Evolutionary conservation across 495 filamentous ascomycete species (phyloP), one percentile per base, ranked within the genome.

Genomic region (Podospora pseudoanserina): DNA sequence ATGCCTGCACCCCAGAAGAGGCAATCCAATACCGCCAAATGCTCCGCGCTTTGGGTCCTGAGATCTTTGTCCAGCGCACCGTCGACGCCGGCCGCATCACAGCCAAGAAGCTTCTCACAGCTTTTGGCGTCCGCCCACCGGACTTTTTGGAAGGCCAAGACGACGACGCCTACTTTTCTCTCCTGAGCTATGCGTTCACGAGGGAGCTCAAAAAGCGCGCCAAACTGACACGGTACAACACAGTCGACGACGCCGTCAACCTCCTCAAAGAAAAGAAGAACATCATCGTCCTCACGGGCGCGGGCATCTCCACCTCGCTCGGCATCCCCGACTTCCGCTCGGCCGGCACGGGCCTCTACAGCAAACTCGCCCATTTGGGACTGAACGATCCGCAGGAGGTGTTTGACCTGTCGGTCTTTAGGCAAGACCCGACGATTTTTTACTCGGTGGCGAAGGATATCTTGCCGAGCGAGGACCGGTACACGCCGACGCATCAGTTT

Each of bases 381-480:
- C 86, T 95, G 58, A 88, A 81, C 67, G 94, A 97, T 71, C 94
- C 94, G 0, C 93, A 97, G 74, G 93, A 97, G 69, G 94, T 97
- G 11, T 98, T 99, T 73, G 92, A 97, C 76, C 94, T 98, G 66
- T 78, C 87, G 26, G 78, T 92, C 55, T 99, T 99, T 77, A 86
- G 86, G 60, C 87, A 94, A 66, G 92, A 99, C 71, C 95, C 94
- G 5, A 89, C 77, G 74, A 92, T 94, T 67, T 99, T 99, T 82
- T 99, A 96, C 80, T 91, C 87, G 11, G 86, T 98, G 58, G 95
- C 95, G 5, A 90, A 90, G 70, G 93, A 96, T 73, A 97, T 98
- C 67, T 80, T 99, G 6, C 94, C 95, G 2, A 87, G 87, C 6
- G 84, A 84, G 1, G 81, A 86, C 16, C 90, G 88, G 70, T 82